Evolutionary conservation across 2,329 filamentous ascomycete species (phyloP), one percentile per base, ranked within the genome.

Genomic region (Bipolaris sorokiniana): DNA sequence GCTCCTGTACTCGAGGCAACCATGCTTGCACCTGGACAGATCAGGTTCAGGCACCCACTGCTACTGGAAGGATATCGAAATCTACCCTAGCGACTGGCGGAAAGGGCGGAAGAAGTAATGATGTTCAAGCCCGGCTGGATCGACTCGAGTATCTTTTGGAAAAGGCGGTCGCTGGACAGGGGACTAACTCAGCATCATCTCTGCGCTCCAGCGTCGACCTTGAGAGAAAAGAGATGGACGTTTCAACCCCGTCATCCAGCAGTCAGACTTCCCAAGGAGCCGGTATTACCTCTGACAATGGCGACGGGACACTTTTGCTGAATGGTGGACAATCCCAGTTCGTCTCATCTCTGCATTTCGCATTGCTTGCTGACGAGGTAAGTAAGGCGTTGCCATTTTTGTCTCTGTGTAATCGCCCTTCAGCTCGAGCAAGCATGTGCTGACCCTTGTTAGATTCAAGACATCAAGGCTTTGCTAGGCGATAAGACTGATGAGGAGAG

Each of bases 341-440:
- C 49, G 75, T 77, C 1, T 77, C 75, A 5, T 76, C 75, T 28
- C 58, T 77, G n/a, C 75, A 77, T 48, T 77, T 72, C 56, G 73
- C 75, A 16, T 60, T 77, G n/a, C 61, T 77, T 37, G 74, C 75
- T 36, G 75, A 77, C 16, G 74, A 77, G 67, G 75, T 76, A 56
- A 60, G 69, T 59, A 7, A 13, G 11, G 23, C n/a, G 48, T 31
- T n/a, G 28, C 33, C 15, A 16, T 6, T 20, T 23, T 18, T n/a
- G 15, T 45, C 22, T 36, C 20, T 36, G 18, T n/a, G 3, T 26
- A 15, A 31, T 33, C 20, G 23, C 11, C 4, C 18, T 31, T 18
- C 22, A 37, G 20, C 1, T n/a, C 31, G 18, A 23, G 45, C 45
- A 34, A 48, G 18, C 7, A 11, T 18, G n/a, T 33, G 23, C 42